Evolutionary conservation across 805 yeast species (phyloP).

Genomic region (Teunomyces tritomae): DNA sequence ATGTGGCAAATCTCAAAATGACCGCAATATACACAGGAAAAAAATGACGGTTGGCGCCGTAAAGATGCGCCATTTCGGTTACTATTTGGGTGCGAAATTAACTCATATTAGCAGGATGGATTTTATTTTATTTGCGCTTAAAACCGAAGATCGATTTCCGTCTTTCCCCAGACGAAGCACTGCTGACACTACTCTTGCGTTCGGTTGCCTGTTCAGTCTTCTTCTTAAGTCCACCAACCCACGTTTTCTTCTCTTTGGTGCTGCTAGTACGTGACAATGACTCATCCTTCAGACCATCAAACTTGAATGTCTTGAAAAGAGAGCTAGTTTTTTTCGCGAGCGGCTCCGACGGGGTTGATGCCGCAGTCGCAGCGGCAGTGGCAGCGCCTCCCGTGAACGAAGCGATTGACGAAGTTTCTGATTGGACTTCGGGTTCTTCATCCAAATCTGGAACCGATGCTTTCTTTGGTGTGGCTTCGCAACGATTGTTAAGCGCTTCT

Average conservation of each 20-base stretch:
- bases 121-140: slow-evolving; percentile 12
- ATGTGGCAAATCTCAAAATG: too few relatives aligned
- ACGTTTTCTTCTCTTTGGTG: slow-evolving; percentile 32
- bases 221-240: slow-evolving; percentile 40
- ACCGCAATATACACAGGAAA: too few relatives aligned
- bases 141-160: slow-evolving; percentile 38
- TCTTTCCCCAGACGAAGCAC: slow-evolving; percentile 8
- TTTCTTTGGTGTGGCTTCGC: slow-evolving; percentile 10
- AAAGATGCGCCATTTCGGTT: neutral
- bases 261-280: slow-evolving; percentile 12
- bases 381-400: slow-evolving; percentile 4
- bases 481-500: slow-evolving; percentile 6
- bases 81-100: too few relatives aligned
- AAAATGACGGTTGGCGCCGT: neutral
- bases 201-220: slow-evolving; percentile 18
- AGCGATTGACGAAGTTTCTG: slow-evolving; percentile 9
- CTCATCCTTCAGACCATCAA: slow-evolving; percentile 18
- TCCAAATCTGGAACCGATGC: slow-evolving; percentile 1
- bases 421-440: slow-evolving; percentile 5
- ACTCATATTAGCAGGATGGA: too few relatives aligned
- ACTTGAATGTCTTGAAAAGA: slow-evolving; percentile 32
- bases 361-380: neutral
- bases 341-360: slow-evolving; percentile 4
- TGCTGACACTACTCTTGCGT: slow-evolving; percentile 6
- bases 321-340: slow-evolving; percentile 5